phyloP scores from a whole-genome alignment of 2,329 filamentous ascomycete species.

The Mycocentrospora acerina region DNA sequence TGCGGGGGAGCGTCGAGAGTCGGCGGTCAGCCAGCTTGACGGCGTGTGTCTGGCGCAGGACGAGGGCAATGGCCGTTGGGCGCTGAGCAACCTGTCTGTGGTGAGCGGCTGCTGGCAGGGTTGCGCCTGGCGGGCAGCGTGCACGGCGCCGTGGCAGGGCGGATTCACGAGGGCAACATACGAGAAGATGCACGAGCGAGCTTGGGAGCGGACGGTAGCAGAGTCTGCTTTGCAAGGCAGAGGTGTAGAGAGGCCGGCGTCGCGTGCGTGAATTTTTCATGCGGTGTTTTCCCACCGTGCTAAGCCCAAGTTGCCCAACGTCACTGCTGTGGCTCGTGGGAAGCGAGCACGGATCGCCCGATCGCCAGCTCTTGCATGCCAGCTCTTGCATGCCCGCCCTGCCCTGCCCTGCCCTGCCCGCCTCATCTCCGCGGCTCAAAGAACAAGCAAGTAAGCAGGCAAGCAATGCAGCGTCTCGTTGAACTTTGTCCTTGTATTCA shows the following conservation, averaged over 20 bases:
- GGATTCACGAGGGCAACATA: conserved; percentile 6
- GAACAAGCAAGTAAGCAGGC: too few species aligned
- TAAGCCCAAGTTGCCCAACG: not conserved
- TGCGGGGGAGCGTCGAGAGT: conserved; percentile 11
- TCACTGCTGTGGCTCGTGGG: not conserved
- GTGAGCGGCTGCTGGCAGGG: conserved; percentile 11
- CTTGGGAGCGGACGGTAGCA: not conserved
- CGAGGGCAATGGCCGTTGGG: conserved; percentile 21
- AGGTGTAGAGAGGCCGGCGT: not conserved
- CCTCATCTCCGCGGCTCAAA: too few species aligned
- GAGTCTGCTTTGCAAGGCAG: not conserved
- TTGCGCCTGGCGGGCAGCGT: too few species aligned
- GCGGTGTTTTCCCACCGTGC: too few species aligned
- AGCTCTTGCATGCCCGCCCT: not conserved
- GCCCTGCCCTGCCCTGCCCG: not conserved
- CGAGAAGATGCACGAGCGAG: conserved; percentile 2
- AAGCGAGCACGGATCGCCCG: not conserved
- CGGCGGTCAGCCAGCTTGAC: conserved; percentile 39
- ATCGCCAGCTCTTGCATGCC: not conserved
- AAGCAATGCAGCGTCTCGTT: too few species aligned
- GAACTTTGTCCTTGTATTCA: too few species aligned
- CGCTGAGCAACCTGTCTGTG: conserved; percentile 15
- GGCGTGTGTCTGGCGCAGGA: conserved; percentile 9
- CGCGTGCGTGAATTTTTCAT: not conserved
- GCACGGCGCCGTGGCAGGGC: conserved; percentile 1